Evolutionary conservation across 129 eudicot genomes (phyloP).

Genomic region (Tagetes patula): DNA sequence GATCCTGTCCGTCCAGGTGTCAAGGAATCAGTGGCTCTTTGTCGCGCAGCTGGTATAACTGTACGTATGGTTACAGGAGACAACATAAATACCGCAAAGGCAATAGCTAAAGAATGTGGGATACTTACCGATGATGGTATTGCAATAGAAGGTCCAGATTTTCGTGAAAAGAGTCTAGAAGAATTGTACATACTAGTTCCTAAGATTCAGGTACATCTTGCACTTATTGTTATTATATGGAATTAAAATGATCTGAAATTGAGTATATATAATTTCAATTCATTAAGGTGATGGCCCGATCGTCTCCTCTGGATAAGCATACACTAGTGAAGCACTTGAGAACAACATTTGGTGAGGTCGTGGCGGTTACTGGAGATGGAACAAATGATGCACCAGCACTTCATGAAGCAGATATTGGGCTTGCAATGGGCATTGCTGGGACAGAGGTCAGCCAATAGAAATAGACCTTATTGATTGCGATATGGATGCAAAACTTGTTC

Average conservation of each 20-base stretch:
- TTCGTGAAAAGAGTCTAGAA: constrained; percentile 72
- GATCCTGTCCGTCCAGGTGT: constrained; percentile 99
- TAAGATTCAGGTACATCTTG: constrained; percentile 66
- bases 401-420: constrained; percentile 99
- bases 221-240: not conserved
- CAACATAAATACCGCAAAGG: constrained; percentile 92
- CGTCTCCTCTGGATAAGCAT: constrained; percentile 95
- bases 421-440: constrained; percentile 99
- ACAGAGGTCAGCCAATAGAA: constrained; percentile 60
- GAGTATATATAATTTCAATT: not conserved
- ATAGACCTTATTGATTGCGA: not conserved
- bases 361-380: constrained; percentile 99
- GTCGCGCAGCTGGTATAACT: constrained; percentile 92
- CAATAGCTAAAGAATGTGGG: constrained; percentile 97
- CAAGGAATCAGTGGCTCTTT: constrained; percentile 84
- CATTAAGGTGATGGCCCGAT: constrained; percentile 92
- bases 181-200: constrained; percentile 73
- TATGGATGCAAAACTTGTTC: constrained; percentile 5
- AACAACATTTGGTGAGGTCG: constrained; percentile 88
- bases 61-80: constrained; percentile 99
- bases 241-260: not conserved
- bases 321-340: constrained; percentile 90
- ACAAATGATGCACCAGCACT: constrained; percentile 99
- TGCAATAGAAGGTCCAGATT: constrained; percentile 95
- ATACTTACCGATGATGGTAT: constrained; percentile 89